Evolutionary conservation across 169 alveolate genomes (phyloP).

Genomic region (Plasmodium adleri): DNA sequence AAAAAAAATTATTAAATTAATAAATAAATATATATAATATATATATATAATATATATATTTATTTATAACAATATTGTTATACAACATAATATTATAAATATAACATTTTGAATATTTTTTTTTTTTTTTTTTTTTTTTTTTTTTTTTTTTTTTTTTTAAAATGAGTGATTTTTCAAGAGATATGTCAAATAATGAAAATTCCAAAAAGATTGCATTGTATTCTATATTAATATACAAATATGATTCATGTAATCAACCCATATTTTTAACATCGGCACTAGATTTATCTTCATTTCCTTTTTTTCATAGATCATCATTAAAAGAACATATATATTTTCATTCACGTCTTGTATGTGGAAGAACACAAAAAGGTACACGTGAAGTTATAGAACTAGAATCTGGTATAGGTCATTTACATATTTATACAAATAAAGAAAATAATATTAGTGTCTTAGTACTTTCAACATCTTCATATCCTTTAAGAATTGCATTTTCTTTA

Average conservation of each 20-base stretch:
- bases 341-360: conserved; percentile 86
- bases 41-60: too few species aligned
- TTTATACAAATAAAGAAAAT: conserved; percentile 42
- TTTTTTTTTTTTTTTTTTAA: neutral
- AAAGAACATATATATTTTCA: conserved; percentile 86
- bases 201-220: conserved; percentile 62
- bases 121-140: neutral
- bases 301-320: conserved; percentile 86
- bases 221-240: conserved; percentile 45
- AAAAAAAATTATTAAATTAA: too few species aligned
- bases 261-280: conserved; percentile 55
- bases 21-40: too few species aligned
- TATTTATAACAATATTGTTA: too few species aligned
- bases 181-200: conserved; percentile 34
- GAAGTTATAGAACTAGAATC: conserved; percentile 91
- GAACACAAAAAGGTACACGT: conserved; percentile 90
- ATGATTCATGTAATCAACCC: conserved; percentile 37
- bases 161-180: conserved; percentile 38
- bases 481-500: conserved; percentile 88
- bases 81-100: too few species aligned
- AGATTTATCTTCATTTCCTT: conserved; percentile 70
- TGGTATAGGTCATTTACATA: conserved; percentile 86
- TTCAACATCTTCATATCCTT: conserved; percentile 85
- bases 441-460: conserved; percentile 78
- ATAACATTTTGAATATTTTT: neutral